Evolutionary conservation across 2,329 filamentous ascomycete genomes (phyloP).

Genomic region (Dactylellina haptotyla): DNA sequence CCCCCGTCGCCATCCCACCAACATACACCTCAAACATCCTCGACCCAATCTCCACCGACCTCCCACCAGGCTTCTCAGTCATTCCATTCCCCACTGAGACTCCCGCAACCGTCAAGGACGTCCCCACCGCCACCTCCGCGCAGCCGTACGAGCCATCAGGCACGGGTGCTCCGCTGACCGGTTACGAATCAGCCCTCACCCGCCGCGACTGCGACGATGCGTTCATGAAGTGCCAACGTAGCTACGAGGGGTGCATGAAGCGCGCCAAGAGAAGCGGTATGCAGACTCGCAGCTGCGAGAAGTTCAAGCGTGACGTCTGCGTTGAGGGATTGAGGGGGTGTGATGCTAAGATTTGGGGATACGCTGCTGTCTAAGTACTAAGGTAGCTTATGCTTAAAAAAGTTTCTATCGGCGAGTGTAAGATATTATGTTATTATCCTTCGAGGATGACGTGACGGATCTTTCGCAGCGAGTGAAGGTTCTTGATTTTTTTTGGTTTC

Average conservation of each 20-base stretch:
- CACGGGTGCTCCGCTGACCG: constrained; percentile 36
- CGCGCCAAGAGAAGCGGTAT: constrained; percentile 46
- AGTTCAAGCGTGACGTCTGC: constrained; percentile 46
- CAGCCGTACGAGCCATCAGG: constrained; percentile 21
- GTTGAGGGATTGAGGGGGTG: constrained; percentile 34
- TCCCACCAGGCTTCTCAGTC: constrained; percentile 28
- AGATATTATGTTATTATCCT: constrained; percentile 8
- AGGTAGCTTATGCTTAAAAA: neutral
- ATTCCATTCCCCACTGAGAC: constrained; percentile 12
- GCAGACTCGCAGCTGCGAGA: constrained; percentile 49
- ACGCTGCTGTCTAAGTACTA: neutral
- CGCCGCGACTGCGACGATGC: constrained; percentile 44
- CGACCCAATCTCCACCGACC: neutral
- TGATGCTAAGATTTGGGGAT: constrained; percentile 28
- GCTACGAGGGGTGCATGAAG: constrained; percentile 44
- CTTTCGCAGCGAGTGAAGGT: too few relatives aligned
- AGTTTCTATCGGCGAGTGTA: constrained; percentile 13
- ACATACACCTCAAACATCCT: neutral
- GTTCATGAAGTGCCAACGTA: constrained; percentile 36
- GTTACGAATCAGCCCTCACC: constrained; percentile 35
- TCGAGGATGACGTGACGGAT: too few relatives aligned
- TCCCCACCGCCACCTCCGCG: constrained; percentile 6
- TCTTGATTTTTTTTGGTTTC: too few relatives aligned
- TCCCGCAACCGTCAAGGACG: neutral
- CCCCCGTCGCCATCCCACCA: too few relatives aligned